Base-by-base conservation (phyloP, 352 stramenopile species). In the Globisporangium spiculum region DNA sequence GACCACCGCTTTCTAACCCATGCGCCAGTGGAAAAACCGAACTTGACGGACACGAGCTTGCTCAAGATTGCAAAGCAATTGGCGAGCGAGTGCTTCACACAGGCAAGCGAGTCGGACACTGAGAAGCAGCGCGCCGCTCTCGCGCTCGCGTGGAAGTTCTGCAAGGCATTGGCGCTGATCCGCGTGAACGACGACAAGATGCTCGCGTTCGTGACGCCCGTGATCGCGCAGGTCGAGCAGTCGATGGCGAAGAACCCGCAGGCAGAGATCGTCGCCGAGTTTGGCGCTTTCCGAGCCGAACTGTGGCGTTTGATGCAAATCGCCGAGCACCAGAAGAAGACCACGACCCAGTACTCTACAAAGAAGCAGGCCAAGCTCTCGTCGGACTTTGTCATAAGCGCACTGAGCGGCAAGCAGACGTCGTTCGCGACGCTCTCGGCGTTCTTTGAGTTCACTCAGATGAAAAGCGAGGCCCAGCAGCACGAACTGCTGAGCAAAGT, bases 231-330 rank as follows among this genome's bases (percentile, higher is more conserved):
- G 20, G 66, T 77, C 20, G 76, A 90, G 27, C 66, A 76, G 16
- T 55, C 36, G 54, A 67, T 79, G 6, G 58, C 70, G 4, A 53
- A 9, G 12, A 20, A 60, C 10, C 22, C n/a, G 20, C 72, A 66
- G 4, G 36, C 52, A 3, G 30, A 32, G 9, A 48, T 63, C 0
- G 41, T 22, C 4, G 67, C 67, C 3, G 60, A 60, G 30, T 53
- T 83, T 60, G 60, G 67, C 14, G 68, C 72, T 14, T 46, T 94
- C 7, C 77, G 81, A 41, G 81, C 80, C 27, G 80, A 93, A 46
- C 65, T 94, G 14, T 93, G 86, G 86, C 83, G 86, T n/a, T 50
- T 94, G 18, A 73, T 83, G 38, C 83, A 91, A 62, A 82, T 91
- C 67, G 78, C 78, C 0, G 67, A 70, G 53, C 69, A 81, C 50